These are phyloP conservation scores for Jackrogersella minutella DNA, from an alignment of 495 filamentous ascomycete species.

Conservation along the genomic window DNA sequence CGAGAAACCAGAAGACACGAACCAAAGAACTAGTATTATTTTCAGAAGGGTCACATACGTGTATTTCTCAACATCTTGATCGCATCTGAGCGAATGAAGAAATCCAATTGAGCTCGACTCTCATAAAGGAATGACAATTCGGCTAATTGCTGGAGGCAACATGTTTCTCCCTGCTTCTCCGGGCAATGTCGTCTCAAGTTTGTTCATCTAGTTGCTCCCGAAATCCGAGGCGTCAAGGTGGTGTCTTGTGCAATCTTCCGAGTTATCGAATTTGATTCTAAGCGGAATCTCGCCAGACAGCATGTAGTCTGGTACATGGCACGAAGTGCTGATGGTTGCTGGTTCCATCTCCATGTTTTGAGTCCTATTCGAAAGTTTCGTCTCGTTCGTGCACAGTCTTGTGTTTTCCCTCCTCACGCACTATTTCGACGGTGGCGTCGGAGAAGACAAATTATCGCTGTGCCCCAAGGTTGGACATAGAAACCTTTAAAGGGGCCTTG, in stretches of 20 bases:
- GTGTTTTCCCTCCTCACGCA: background rate
- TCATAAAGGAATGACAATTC: constrained; percentile 1
- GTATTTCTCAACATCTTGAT: background rate
- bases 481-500: background rate
- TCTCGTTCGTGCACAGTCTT: background rate
- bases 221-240: constrained; percentile 5
- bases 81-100: background rate
- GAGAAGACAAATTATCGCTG: background rate
- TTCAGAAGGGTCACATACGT: background rate
- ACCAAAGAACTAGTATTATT: background rate
- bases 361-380: background rate
- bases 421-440: background rate
- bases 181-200: background rate
- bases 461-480: background rate
- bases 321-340: background rate
- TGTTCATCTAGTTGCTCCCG: background rate
- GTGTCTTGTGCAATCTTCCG: constrained; percentile 20
- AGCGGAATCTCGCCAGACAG: constrained; percentile 17
- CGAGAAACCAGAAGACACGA: background rate
- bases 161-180: background rate
- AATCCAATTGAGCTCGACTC: background rate
- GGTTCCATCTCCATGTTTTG: constrained; percentile 17
- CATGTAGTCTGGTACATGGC: constrained; percentile 17
- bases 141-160: constrained; percentile 10
- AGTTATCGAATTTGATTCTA: background rate